Percentiles rank a stretch among this genome's conserved stretches.
Conservation (phyloP, 2,329 filamentous ascomycete species). For the Cladosporium phlei region DNA sequence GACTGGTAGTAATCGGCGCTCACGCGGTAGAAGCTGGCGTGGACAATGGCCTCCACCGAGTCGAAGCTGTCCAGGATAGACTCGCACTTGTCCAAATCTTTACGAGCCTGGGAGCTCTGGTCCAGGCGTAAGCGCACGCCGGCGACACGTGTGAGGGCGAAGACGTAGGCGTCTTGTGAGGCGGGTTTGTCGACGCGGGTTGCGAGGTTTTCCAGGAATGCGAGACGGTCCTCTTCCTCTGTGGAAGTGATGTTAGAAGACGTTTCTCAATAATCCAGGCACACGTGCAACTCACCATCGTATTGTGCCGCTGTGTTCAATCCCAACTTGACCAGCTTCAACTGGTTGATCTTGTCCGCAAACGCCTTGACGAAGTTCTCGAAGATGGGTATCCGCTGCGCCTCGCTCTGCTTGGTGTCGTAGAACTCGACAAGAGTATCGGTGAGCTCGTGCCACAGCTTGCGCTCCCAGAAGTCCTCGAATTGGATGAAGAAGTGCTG, state of each 20-base stretch:
- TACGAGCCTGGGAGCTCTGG: conserved; percentile 75
- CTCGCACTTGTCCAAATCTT: conserved; percentile 83
- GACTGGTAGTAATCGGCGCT: conserved; percentile 90
- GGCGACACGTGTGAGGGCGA: conserved; percentile 85
- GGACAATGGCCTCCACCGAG: conserved; percentile 89
- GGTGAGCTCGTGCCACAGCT: conserved; percentile 98
- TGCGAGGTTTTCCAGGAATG: conserved; percentile 77
- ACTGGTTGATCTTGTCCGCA: conserved; percentile 96
- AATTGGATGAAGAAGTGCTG: conserved; percentile 86
- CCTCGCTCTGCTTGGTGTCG: conserved; percentile 70
- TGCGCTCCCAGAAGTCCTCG: conserved; percentile 96
- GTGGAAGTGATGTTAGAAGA: conserved; percentile 3
- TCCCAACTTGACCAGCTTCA: conserved; percentile 90
- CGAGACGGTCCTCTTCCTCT: conserved; percentile 83
- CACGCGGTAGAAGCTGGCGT: conserved; percentile 92
- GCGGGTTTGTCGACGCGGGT: conserved; percentile 86
- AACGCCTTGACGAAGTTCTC: conserved; percentile 94
- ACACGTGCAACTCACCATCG: conserved; percentile 51
- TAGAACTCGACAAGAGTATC: conserved; percentile 86
- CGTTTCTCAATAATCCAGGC: neutral
- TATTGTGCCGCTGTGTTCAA: conserved; percentile 83
- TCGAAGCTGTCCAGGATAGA: conserved; percentile 86
- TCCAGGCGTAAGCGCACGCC: conserved; percentile 76
- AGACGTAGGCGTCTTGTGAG: conserved; percentile 93
- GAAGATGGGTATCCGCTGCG: conserved; percentile 84